phyloP scores from a whole-genome alignment of 768 basidiomycete species.

The Amanita fuliginea region DNA sequence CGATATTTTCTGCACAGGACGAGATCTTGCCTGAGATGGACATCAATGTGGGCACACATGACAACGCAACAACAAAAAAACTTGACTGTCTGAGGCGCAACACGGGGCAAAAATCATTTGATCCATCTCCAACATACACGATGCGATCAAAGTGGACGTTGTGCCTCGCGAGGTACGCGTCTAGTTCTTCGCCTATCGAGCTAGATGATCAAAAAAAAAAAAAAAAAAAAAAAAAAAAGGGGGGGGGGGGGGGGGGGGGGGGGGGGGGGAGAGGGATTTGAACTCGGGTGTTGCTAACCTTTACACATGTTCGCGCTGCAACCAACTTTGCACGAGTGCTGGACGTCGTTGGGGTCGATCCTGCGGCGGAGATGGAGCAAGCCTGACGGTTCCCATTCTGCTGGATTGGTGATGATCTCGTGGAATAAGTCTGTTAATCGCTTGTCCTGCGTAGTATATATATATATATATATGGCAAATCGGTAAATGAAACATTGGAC shows the following conservation, averaged over 20 bases:
- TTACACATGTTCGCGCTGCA: slow-evolving; percentile 99
- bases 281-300: slow-evolving; percentile 29
- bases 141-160: slow-evolving; percentile 60
- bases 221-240: too few relatives aligned
- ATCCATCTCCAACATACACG: slow-evolving; percentile 88
- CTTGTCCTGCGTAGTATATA: slow-evolving; percentile 44
- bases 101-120: slow-evolving; percentile 92
- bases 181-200: slow-evolving; percentile 77
- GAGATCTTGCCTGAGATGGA: slow-evolving; percentile 55
- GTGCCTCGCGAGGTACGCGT: slow-evolving; percentile 59
- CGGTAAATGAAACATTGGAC: neutral
- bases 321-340: slow-evolving; percentile 77
- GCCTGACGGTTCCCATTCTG: slow-evolving; percentile 63
- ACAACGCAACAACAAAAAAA: slow-evolving; percentile 8
- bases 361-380: slow-evolving; percentile 68
- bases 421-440: slow-evolving; percentile 63
- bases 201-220: neutral
- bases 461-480: neutral
- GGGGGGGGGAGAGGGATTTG: neutral
- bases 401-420: slow-evolving; percentile 88
- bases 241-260: too few relatives aligned
- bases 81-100: slow-evolving; percentile 62
- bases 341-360: slow-evolving; percentile 64
- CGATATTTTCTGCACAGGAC: slow-evolving; percentile 72
- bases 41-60: neutral